Conservation (phyloP, 129 eudicot genomes). For the Helichrysum umbraculigerum region DNA sequence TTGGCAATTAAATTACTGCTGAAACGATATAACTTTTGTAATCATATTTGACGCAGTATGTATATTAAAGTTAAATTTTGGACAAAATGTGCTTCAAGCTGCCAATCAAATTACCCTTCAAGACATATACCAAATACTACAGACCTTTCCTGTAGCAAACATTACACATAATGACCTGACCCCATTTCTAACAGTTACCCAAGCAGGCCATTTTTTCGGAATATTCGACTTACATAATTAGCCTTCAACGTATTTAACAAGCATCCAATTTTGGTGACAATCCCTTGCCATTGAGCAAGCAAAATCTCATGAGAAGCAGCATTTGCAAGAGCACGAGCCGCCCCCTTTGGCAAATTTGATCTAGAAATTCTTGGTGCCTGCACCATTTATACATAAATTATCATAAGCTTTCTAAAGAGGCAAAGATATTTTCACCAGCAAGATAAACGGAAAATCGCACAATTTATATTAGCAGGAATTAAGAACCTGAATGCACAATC, state of each 20-base stretch:
- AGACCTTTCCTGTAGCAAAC: not conserved
- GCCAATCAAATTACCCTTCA: too few relatives aligned
- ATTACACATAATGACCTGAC: not conserved
- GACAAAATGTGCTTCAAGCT: too few relatives aligned
- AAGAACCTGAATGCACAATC: constrained; percentile 88
- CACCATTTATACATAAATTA: not conserved
- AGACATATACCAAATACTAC: too few relatives aligned
- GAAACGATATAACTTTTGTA: not conserved
- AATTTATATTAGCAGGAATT: not conserved
- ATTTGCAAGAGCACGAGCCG: constrained; percentile 69
- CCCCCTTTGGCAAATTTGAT: constrained; percentile 65
- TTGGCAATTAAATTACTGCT: too few relatives aligned
- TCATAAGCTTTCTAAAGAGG: not conserved
- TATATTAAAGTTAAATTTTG: not conserved
- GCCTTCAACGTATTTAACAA: constrained; percentile 72
- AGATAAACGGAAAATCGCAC: not conserved
- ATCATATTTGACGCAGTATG: not conserved
- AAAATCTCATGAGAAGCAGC: constrained; percentile 85
- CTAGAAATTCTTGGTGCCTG: constrained; percentile 95
- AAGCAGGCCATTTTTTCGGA: not conserved
- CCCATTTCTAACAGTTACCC: not conserved
- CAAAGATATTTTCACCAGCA: not conserved
- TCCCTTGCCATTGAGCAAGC: constrained; percentile 95
- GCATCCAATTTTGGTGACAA: constrained; percentile 67
- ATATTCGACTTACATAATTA: constrained; percentile 54